Evolutionary conservation across 331 rosid species (phyloP).

Genomic region (Malus hybrid): DNA sequence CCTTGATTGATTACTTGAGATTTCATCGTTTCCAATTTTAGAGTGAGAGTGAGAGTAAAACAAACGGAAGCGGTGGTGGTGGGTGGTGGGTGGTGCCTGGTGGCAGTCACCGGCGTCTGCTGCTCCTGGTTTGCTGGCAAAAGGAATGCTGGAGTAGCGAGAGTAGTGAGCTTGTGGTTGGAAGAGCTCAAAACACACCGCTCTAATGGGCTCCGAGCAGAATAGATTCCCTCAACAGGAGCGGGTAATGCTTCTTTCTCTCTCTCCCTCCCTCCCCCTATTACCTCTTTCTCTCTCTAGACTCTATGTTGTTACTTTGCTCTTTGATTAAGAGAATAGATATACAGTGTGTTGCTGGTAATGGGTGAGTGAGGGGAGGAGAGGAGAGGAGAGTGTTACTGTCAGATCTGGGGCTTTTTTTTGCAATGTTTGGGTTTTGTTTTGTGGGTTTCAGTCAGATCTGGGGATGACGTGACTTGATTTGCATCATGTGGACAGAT

Average conservation of each 20-base stretch:
- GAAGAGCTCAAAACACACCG: not conserved
- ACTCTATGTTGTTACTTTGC: not conserved
- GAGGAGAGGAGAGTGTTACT: constrained; percentile 4
- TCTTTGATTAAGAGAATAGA: not conserved
- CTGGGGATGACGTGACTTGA: not conserved
- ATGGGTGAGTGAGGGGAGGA: not conserved
- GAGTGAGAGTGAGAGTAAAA: not conserved
- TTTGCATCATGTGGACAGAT: constrained; percentile 11
- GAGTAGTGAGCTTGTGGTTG: not conserved
- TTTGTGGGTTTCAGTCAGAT: constrained; percentile 6
- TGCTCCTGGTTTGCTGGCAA: not conserved
- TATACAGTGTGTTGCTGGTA: not conserved
- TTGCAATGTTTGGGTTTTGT: constrained; percentile 23
- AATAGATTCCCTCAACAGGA: constrained; percentile 88
- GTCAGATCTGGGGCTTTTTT: constrained; percentile 52
- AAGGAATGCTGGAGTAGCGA: not conserved
- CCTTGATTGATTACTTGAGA: not conserved
- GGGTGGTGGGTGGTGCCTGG: not conserved
- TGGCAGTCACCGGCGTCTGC: not conserved
- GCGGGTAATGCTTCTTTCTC: constrained; percentile 41
- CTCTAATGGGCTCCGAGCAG: constrained; percentile 89
- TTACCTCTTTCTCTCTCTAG: not conserved
- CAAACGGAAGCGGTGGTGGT: not conserved
- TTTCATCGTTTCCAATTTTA: constrained; percentile 1
- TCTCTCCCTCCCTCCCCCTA: not conserved